Base-by-base conservation (phyloP, 2,329 filamentous ascomycete genomes). In the Aspergillus sp. region DNA sequence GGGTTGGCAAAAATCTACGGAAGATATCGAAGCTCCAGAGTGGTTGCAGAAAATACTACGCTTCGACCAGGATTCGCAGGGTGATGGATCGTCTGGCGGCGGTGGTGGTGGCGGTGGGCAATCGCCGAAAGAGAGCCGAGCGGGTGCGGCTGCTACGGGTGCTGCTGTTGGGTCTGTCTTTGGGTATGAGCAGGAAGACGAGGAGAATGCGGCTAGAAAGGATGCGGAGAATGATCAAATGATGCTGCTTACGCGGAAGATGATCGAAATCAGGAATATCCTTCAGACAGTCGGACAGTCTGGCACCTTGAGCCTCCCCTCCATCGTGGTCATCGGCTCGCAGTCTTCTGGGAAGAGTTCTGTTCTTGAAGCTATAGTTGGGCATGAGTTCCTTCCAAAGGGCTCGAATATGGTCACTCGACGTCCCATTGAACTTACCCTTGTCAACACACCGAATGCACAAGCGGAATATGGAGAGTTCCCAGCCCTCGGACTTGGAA, bases 361-460 rank as follows among this genome's bases (percentile, higher is more conserved):
- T 1, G 95, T 99, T 1, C 76, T 99, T 48, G 95, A 99, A 74
- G 91, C 95, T 19, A 96, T 99, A 60, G 96, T 99, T 55, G 96
- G 95, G 5, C 95, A 99, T 70, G 95, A 99, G 68, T 99, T 99
- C 66, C 79, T 99, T 46, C 96, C 95, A 6, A 99, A 99, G 75
- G 95, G 95, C n/a, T 88, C 88, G 43, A 99, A 99, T 70, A 99
- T 99, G 95, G 95, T 99, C 50, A 99, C 95, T 8, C 85, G 96
- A 41, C 84, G 95, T 59, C 95, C 95, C 0, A 99, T 99, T 71
- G 95, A 99, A 76, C 82, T 99, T 56, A 99, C 95, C 0, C 84
- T 99, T 6, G 88, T 99, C 75, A 98, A 99, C 75, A 98, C 93
- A 0, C 93, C 93, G 0, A 89, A 92, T 56, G 88, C 91, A 1